Evolutionary conservation across 2,329 filamentous ascomycete species (phyloP), one percentile per base, ranked within the genome.

Genomic region (Biscogniauxia marginata): DNA sequence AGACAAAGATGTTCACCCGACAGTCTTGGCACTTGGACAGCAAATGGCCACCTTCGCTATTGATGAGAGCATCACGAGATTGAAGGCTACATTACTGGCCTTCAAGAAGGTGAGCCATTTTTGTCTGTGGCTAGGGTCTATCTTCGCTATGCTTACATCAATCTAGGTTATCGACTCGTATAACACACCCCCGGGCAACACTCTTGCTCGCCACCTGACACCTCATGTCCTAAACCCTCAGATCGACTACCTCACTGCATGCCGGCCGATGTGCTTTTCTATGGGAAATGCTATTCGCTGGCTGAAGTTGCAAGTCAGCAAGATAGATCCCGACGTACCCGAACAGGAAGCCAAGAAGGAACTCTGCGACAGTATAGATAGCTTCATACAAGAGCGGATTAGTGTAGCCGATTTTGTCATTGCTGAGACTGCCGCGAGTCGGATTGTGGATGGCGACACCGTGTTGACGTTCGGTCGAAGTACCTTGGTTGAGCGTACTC

Each of bases 201-300:
- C 92, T 44, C 84, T 99, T 45, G 89, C 92, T 19, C 88, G 95
- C 30, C 93, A 99, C 77, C 87, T 99, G 66, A 95, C 91, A 25
- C 89, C 90, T 9, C 91, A 98, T 73, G 87, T 91, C 62, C 85
- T 99, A 57, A 95, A 92, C 68, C 91, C 93, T 39, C 95, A 99
- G 74, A 97, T 99, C 69, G 92, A 96, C 63, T 97, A 96, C 70
- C 83, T 99, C 58, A 90, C 91, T 58, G 91, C 91, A 64, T 97
- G 93, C 70, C 87, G 95, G n/a, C 93, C 95, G 30, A 90, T 99
- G 75, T 96, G 91, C 63, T 95, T 96, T 74, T 91, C 91, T 60
- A 96, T 98, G 87, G 95, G 95, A 58, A 99, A 98, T 72, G 92
- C 92, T 34, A 96, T 99, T 70, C 86, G 95, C 53, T 93, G 92